Base-by-base conservation (phyloP, 352 stramenopile genomes). In the Pythium dissotocum region DNA sequence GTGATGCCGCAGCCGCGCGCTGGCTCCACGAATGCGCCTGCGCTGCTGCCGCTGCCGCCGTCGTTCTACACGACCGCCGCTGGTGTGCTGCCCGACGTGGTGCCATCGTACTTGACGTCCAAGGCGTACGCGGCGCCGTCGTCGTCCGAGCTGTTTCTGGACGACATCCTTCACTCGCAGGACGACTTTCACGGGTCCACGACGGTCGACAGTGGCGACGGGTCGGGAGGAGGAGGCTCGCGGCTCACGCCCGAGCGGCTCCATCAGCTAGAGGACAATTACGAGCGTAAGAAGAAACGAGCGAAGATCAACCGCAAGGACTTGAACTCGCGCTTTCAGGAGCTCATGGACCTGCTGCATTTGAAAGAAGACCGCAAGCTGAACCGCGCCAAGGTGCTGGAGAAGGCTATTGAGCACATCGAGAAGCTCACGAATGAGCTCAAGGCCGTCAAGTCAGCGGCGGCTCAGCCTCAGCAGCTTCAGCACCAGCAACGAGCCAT, bases 221-320 rank as follows among this genome's bases (percentile, higher is more conserved):
- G 26, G 7, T 67, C 55, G 18, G 68, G 16, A 14, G 65, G 62
- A 35, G 68, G 16, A 14, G 65, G 62, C 49, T 21, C 21, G 12
- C 44, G 58, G 16, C 56, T 71, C 58, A 63, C 62, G n/a, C 58
- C 62, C 10, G 70, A 55, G 36, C 71, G 78, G 10, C 52, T 86
- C 42, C 56, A 82, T 52, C 78, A 89, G 54, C 67, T 87, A 4
- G 81, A 89, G 40, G 80, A 80, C 72, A 89, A 89, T 57, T 89
- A 89, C 58, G 81, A 89, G 55, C 73, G 79, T 33, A 89, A 89
- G 67, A 89, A 89, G 69, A 89, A 87, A 54, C 79, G 81, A 54
- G 81, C 81, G 38, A 89, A 89, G 65, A 87, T 89, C 73, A 89
- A 89, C 64, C 76, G 81, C 36, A 77, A 82, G 38, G 81, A 89